Base-by-base conservation (phyloP, 768 basidiomycete species). In the Leucosporidium yakuticum region DNA sequence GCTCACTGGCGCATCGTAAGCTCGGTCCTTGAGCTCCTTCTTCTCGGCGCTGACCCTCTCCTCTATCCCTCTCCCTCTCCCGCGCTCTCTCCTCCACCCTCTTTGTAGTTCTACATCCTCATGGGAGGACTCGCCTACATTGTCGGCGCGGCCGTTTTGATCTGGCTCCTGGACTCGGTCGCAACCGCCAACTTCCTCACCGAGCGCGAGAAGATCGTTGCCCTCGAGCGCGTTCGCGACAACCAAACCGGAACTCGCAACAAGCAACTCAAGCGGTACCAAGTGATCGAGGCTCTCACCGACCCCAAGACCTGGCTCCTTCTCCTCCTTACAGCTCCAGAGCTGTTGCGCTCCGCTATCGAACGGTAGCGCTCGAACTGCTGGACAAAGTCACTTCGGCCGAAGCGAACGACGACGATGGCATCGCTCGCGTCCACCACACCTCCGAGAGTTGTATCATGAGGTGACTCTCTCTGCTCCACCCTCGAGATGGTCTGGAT, bases 121-220 rank as follows among this genome's bases (percentile, higher is more conserved):
- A 81, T 86, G 32, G 86, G 86, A 15, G 85, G 79, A 1, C 78
- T 88, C 12, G 85, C 86, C 0, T 84, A 86, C 48, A 23, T 86
- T 4, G 82, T 88, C 47, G 86, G 85, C 11, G 70, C 84, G 31
- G 77, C 79, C 54, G 84, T 87, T 5, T 75, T 87, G 14, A 78
- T 87, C 14, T 85, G 82, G 83, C 79, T 87, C 21, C 86, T 86
- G 0, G 86, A 87, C 74, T 86, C 86, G 0, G 86, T 86, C 6
- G 84, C 86, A 4, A 83, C 84, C 69, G 86, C 87, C 2, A 77
- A 73, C 7, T 82, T 85, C 73, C 79, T 87, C 21, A 84, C 82
- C 0, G 80, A 79, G 62, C 83, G 86, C 73, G 86, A 88, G 69
- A 81, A 85, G 6, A 82, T 87, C 55, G 85, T 86, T 50, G 85